These are phyloP conservation scores for Platanthera zijinensis DNA, from an alignment of 106 monocot genomes.

Conservation along the genomic window DNA sequence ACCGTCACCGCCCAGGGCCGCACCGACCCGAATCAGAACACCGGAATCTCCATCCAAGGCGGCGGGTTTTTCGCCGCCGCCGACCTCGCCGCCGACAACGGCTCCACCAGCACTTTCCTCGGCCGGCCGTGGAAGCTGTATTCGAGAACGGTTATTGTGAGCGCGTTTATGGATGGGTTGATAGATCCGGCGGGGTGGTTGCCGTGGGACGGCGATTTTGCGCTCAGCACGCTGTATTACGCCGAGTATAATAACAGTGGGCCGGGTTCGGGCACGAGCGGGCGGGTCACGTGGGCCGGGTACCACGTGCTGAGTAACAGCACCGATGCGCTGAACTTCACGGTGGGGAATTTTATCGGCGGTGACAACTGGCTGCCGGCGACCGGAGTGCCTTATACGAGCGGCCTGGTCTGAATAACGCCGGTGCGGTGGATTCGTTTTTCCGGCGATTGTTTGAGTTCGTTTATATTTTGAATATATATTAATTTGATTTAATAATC, in stretches of 20 bases:
- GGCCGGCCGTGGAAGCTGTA: conserved; percentile 82
- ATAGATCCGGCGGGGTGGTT: conserved; percentile 67
- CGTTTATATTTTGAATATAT: no score
- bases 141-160: conserved; percentile 73
- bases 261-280: conserved; percentile 33
- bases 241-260: conserved; percentile 63
- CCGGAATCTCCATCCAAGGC: conserved; percentile 64
- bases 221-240: conserved; percentile 62
- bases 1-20: conserved; percentile 80
- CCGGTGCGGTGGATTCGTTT: no score
- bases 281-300: conserved; percentile 59
- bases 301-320: conserved; percentile 28
- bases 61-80: conserved; percentile 30
- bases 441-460: no score
- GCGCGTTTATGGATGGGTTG: conserved; percentile 40
- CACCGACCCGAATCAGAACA: conserved; percentile 85
- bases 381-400: conserved; percentile 53
- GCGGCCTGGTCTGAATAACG: conserved; percentile 21
- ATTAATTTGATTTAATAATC: no score
- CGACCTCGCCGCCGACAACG: conserved; percentile 27
- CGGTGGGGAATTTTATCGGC: conserved; percentile 40
- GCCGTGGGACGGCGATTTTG: conserved; percentile 64
- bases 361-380: conserved; percentile 63
- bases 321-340: conserved; percentile 47
- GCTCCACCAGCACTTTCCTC: conserved; percentile 36